Evolutionary conservation across 164 flowering plant species (phyloP).

Genomic region (Tetrastigma voinierianum): DNA sequence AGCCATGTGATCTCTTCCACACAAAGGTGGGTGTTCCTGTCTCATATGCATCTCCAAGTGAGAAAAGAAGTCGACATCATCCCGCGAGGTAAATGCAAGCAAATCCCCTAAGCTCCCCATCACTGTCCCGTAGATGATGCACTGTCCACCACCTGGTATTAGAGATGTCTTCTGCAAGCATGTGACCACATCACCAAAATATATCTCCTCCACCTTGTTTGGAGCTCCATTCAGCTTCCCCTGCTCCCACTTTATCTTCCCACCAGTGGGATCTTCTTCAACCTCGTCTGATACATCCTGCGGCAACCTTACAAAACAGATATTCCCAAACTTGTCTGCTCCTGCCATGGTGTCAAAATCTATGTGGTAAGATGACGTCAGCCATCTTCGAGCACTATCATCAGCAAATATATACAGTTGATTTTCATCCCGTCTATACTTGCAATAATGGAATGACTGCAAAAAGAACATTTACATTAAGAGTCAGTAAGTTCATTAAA

Average conservation of each 20-base stretch:
- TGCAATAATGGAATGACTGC: slow-evolving; percentile 99
- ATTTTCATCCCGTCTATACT: slow-evolving; percentile 94
- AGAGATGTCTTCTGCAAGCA: slow-evolving; percentile 96
- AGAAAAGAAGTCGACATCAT: slow-evolving; percentile 98
- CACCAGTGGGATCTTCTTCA: slow-evolving; percentile 99
- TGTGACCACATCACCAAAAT: slow-evolving; percentile 87
- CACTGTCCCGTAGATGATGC: slow-evolving; percentile 92
- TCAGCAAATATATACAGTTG: slow-evolving; percentile 98
- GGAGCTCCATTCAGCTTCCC: slow-evolving; percentile 99
- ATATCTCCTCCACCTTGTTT: slow-evolving; percentile 96
- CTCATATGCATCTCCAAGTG: slow-evolving; percentile 99
- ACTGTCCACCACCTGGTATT: slow-evolving; percentile 95
- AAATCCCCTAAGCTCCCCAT: slow-evolving; percentile 98
- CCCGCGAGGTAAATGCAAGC: slow-evolving; percentile 90
- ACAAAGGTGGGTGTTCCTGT: slow-evolving; percentile 95
- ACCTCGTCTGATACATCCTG: slow-evolving; percentile 99
- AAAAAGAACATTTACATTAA: not conserved
- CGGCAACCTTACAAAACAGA: slow-evolving; percentile 85
- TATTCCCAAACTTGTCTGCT: slow-evolving; percentile 93
- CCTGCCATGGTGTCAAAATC: slow-evolving; percentile 99
- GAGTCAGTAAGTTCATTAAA: too few relatives aligned
- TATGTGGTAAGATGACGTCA: slow-evolving; percentile 82
- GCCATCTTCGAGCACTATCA: slow-evolving; percentile 93
- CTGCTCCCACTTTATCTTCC: slow-evolving; percentile 99
- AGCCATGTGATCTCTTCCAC: slow-evolving; percentile 99